Conservation (phyloP, 2,329 filamentous ascomycete genomes). For the Orbilia quercus region DNA sequence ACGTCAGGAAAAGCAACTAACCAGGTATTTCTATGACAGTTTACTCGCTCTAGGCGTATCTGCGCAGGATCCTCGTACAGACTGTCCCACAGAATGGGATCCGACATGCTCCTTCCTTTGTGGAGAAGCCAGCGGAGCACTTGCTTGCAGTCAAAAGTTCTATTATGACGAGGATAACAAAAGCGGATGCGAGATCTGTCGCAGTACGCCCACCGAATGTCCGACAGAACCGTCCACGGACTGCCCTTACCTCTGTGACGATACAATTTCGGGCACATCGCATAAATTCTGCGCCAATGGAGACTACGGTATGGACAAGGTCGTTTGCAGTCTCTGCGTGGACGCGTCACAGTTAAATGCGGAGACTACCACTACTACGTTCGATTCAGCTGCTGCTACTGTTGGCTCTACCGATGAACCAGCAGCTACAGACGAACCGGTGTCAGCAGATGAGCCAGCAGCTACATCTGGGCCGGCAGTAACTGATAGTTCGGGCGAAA, state of each 20-base stretch:
- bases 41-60: neutral
- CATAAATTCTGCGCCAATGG: slow-evolving; percentile 6
- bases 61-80: neutral
- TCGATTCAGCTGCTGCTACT: neutral
- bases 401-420: neutral
- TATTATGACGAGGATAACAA: slow-evolving; percentile 9
- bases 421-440: too few species aligned
- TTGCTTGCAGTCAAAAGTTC: slow-evolving; percentile 1
- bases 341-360: neutral
- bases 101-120: slow-evolving; percentile 15
- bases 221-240: slow-evolving; percentile 1
- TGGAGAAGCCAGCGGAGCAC: neutral
- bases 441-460: neutral
- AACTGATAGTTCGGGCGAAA: too few species aligned
- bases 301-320: slow-evolving; percentile 7
- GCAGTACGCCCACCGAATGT: slow-evolving; percentile 6
- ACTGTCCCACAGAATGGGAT: slow-evolving; percentile 3
- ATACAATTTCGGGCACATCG: slow-evolving; percentile 9
- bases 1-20: too few species aligned
- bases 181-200: slow-evolving; percentile 11
- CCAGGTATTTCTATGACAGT: neutral
- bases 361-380: neutral
- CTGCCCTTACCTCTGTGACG: slow-evolving; percentile 8
- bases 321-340: neutral
- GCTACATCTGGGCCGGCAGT: too few species aligned